phyloP scores from a whole-genome alignment of 1,139 yeast species.

The Debaryomycetaceae sp. region DNA sequence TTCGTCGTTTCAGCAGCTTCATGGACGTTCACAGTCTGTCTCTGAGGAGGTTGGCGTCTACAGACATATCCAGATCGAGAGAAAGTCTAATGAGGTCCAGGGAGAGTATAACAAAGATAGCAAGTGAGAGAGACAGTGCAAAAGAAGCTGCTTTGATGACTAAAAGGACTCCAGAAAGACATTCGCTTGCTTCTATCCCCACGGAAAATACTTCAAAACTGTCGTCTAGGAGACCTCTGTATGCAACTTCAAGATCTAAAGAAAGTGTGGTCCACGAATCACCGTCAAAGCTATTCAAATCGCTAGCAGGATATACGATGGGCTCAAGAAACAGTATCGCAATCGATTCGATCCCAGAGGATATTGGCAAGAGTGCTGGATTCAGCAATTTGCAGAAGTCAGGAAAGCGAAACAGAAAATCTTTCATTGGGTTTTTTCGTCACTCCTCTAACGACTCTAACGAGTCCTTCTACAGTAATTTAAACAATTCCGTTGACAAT shows the following conservation, averaged over 20 bases:
- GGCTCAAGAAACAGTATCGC: background rate
- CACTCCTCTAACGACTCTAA: slow-evolving; percentile 2
- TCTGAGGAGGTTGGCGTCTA: background rate
- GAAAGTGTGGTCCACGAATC: background rate
- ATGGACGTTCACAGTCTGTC: slow-evolving; percentile 6
- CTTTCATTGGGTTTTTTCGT: slow-evolving; percentile 14
- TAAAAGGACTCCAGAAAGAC: background rate
- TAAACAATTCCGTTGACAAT: slow-evolving; percentile 6
- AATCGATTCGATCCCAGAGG: background rate
- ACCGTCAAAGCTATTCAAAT: background rate
- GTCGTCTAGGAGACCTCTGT: background rate
- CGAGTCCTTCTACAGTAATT: slow-evolving; percentile 2
- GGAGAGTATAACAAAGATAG: background rate
- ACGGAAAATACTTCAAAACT: background rate
- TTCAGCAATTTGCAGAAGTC: background rate
- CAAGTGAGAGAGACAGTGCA: background rate
- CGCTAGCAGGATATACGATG: background rate
- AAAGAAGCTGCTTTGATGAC: background rate
- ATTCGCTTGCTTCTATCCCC: background rate
- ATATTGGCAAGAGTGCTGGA: slow-evolving; percentile 1
- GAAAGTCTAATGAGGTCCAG: slow-evolving; percentile 3
- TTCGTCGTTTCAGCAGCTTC: slow-evolving; percentile 6
- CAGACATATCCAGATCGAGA: slow-evolving; percentile 3
- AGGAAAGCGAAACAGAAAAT: slow-evolving; percentile 8
- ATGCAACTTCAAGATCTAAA: background rate